phyloP scores from a whole-genome alignment of 1,284 basidiomycete species.

The Moesziomyces sp. region DNA sequence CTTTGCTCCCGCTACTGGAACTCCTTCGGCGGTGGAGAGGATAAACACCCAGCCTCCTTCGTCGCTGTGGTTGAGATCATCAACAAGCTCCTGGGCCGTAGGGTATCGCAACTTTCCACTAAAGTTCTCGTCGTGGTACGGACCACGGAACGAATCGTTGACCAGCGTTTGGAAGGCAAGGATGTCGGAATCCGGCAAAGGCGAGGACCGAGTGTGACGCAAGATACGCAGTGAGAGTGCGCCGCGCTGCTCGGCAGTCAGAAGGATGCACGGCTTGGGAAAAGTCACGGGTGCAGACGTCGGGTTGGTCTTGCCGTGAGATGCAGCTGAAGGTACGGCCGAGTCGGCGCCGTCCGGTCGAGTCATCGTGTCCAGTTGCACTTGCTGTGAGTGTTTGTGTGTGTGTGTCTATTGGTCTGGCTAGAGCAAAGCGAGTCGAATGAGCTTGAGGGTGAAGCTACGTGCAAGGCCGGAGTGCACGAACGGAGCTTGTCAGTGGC shows the following conservation, averaged over 20 bases:
- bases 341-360: no score
- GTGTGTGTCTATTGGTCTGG: no score
- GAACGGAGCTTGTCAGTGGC: no score
- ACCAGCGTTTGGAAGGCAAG: slow-evolving; percentile 2
- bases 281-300: neutral
- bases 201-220: slow-evolving; percentile 6
- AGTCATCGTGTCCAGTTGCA: no score
- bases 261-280: neutral
- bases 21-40: neutral
- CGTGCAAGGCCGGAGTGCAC: no score
- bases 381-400: no score
- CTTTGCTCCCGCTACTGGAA: slow-evolving; percentile 24
- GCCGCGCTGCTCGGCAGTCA: neutral
- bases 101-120: slow-evolving; percentile 12
- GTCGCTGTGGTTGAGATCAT: slow-evolving; percentile 13
- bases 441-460: no score
- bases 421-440: no score
- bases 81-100: neutral
- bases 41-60: slow-evolving; percentile 18
- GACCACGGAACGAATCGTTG: slow-evolving; percentile 18
- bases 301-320: no score
- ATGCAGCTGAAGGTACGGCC: no score
- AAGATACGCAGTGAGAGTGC: neutral
- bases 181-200: neutral
- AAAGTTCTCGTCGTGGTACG: slow-evolving; percentile 16